Conservation (phyloP, 2,329 filamentous ascomycete genomes). For the Amphichorda felina region DNA sequence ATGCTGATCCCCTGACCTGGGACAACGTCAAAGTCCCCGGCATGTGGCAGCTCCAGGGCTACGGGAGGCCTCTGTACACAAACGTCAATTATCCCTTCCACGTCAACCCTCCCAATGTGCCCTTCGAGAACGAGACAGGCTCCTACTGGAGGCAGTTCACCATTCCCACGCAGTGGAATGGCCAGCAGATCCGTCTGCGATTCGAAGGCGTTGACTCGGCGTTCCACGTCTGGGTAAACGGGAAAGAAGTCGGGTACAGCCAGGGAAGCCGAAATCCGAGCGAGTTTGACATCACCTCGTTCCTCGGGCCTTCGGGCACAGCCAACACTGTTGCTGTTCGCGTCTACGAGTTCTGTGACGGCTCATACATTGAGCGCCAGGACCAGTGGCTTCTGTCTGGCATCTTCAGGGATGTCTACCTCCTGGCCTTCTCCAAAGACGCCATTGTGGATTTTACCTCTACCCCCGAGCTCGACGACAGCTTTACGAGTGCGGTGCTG, state of each 20-base stretch:
- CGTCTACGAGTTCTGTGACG: constrained; percentile 63
- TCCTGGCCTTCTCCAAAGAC: constrained; percentile 47
- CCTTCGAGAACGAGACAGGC: constrained; percentile 51
- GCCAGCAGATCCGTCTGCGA: constrained; percentile 48
- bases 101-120: constrained; percentile 52
- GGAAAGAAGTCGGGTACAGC: constrained; percentile 54
- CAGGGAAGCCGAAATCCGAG: constrained; percentile 62
- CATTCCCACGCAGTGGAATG: constrained; percentile 32
- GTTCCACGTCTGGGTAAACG: constrained; percentile 62
- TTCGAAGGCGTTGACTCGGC: constrained; percentile 68
- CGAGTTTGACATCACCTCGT: constrained; percentile 57
- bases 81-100: constrained; percentile 58
- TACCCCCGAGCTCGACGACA: constrained; percentile 40
- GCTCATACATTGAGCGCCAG: constrained; percentile 60
- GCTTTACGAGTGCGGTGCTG: constrained; percentile 41
- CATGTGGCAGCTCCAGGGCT: constrained; percentile 58
- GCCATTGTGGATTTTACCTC: constrained; percentile 45
- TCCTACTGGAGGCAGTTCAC: constrained; percentile 48
- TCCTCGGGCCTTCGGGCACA: constrained; percentile 24
- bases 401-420: constrained; percentile 59
- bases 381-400: constrained; percentile 59
- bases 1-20: constrained; percentile 22
- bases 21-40: constrained; percentile 46
- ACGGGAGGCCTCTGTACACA: constrained; percentile 52
- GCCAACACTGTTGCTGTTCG: constrained; percentile 50